Conservation (phyloP, 495 filamentous ascomycete species). For the Xylaria scruposa region DNA sequence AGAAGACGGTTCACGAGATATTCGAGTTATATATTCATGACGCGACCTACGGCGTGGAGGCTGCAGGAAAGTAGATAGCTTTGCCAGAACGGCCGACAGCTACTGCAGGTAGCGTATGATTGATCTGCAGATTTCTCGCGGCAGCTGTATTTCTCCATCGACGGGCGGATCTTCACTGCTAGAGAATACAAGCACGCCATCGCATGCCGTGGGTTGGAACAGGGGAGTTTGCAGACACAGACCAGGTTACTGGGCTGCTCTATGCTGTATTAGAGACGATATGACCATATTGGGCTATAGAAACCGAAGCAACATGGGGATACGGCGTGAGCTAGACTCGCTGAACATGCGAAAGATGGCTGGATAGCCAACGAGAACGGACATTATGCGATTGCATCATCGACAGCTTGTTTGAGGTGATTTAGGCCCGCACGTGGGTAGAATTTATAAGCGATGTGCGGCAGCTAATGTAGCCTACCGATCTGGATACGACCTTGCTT, state of each 20-base stretch:
- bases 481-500: background rate
- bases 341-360: background rate
- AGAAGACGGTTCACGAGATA: background rate
- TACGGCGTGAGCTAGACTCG: background rate
- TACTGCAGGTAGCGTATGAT: background rate
- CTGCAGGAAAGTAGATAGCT: background rate
- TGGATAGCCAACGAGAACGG: constrained; percentile 25
- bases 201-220: background rate
- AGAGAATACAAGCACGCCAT: background rate
- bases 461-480: background rate
- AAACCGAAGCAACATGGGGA: background rate
- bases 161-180: background rate
- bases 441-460: background rate
- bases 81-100: background rate
- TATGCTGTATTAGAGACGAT: background rate
- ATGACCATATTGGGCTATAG: background rate
- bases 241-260: background rate
- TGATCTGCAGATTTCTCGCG: constrained; percentile 13
- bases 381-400: constrained; percentile 30
- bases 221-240: constrained; percentile 11
- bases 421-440: constrained; percentile 13
- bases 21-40: constrained; percentile 11
- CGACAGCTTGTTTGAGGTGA: constrained; percentile 22
- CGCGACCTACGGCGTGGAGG: background rate
- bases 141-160: background rate